Percentiles rank a stretch among this genome's conserved stretches.
These are phyloP conservation scores for Nakazawaea laoshanensis DNA, from an alignment of 805 yeast genomes.

Conservation along the genomic window DNA sequence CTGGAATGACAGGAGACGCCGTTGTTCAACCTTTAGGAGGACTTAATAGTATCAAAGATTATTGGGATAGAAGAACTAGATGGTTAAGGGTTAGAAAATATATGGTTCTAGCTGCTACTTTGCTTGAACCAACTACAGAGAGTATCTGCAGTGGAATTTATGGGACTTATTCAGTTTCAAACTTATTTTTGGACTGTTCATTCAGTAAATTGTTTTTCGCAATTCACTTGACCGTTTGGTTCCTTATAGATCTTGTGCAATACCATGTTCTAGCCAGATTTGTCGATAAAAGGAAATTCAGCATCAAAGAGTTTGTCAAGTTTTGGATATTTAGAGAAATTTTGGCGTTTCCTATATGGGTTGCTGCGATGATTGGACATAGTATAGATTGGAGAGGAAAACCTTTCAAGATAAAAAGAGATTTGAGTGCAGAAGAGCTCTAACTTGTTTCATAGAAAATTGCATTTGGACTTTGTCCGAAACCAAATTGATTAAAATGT, in stretches of 20 bases:
- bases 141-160: constrained; percentile 55
- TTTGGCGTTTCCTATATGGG: constrained; percentile 80
- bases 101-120: constrained; percentile 80
- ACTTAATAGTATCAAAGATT: constrained; percentile 37
- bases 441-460: too few relatives aligned
- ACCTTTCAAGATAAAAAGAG: constrained; percentile 65
- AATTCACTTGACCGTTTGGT: constrained; percentile 58
- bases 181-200: constrained; percentile 26
- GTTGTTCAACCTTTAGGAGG: constrained; percentile 66
- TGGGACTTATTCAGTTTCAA: constrained; percentile 54
- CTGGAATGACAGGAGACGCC: constrained; percentile 71
- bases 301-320: constrained; percentile 17
- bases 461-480: too few relatives aligned
- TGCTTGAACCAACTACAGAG: constrained; percentile 84
- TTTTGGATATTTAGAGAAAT: constrained; percentile 66
- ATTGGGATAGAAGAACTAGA: constrained; percentile 60
- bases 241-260: constrained; percentile 53
- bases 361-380: constrained; percentile 69
- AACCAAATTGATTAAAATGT: too few relatives aligned
- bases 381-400: constrained; percentile 73
- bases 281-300: constrained; percentile 1
- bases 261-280: constrained; percentile 31
- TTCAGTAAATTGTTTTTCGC: constrained; percentile 31
- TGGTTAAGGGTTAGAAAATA: constrained; percentile 85
- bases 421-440: constrained; percentile 65